Conservation (phyloP, 768 basidiomycete species). For the Boletus edulis region DNA sequence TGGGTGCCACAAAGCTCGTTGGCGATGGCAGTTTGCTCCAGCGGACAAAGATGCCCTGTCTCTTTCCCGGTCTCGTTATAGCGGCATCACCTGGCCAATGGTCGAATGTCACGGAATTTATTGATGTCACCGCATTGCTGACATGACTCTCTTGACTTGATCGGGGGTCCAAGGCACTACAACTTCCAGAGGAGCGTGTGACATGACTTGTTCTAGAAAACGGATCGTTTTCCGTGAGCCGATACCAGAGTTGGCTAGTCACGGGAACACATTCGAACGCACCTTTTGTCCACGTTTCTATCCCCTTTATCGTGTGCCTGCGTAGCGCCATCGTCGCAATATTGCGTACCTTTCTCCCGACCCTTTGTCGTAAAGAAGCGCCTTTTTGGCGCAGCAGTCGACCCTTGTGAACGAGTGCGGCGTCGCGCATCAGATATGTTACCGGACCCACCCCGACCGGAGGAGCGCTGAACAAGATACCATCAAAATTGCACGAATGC, state of each 20-base stretch:
- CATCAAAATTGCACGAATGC: neutral
- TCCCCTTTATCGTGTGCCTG: neutral
- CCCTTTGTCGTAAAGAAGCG: slow-evolving; percentile 16
- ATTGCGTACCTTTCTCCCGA: neutral
- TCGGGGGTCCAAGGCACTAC: neutral
- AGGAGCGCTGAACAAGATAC: slow-evolving; percentile 17
- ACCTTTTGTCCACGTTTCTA: slow-evolving; percentile 5
- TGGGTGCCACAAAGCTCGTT: neutral
- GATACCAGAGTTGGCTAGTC: neutral
- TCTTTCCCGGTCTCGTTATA: neutral
- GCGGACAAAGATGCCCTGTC: neutral
- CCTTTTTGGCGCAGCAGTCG: neutral
- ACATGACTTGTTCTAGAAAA: slow-evolving; percentile 8
- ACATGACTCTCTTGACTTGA: neutral
- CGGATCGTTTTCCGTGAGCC: neutral
- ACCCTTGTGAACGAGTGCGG: slow-evolving; percentile 7
- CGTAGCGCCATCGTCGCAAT: neutral
- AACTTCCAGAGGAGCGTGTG: slow-evolving; percentile 13
- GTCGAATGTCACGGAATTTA: neutral
- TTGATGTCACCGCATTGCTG: slow-evolving; percentile 1
- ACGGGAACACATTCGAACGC: neutral
- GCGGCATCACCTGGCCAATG: neutral
- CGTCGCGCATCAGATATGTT: slow-evolving; percentile 19
- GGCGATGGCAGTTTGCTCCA: neutral
- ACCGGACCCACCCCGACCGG: slow-evolving; percentile 26